Conservation (phyloP, 352 stramenopile genomes). For the Phytopythium kandeliae region DNA sequence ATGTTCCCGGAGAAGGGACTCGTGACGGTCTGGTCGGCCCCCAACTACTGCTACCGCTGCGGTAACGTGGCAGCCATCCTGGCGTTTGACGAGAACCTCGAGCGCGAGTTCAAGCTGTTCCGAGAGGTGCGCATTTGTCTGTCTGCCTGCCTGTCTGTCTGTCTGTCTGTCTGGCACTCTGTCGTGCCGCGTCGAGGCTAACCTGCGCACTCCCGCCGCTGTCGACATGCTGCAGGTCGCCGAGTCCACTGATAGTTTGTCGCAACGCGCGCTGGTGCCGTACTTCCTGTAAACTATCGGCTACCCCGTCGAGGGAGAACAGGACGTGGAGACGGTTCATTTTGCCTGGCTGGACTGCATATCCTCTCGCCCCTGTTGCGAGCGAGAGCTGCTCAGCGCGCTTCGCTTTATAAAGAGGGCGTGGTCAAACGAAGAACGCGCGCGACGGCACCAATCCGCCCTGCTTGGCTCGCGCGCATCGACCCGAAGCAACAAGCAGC, state of each 20-base stretch:
- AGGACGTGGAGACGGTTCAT: constrained; percentile 7
- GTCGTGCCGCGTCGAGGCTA: too few relatives aligned
- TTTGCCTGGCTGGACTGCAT: constrained; percentile 3
- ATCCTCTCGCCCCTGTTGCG: background rate
- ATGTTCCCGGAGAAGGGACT: constrained; percentile 99
- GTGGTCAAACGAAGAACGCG: background rate
- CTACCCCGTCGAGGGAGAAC: constrained; percentile 1
- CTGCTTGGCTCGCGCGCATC: too few relatives aligned
- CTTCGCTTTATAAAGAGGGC: background rate
- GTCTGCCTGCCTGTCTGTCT: too few relatives aligned
- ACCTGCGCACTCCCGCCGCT: too few relatives aligned
- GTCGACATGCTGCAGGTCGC: constrained; percentile 36
- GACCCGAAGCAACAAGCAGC: too few relatives aligned
- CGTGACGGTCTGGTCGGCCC: constrained; percentile 98
- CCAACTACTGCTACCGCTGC: constrained; percentile 99
- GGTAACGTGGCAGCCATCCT: constrained; percentile 98
- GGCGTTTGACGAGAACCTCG: constrained; percentile 96
- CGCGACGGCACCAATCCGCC: background rate
- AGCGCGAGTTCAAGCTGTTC: constrained; percentile 81
- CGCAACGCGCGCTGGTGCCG: constrained; percentile 70
- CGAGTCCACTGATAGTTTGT: constrained; percentile 76
- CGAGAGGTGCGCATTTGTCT: too few relatives aligned
- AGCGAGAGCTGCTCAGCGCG: background rate
- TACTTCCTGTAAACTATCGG: constrained; percentile 78
- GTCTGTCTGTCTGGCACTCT: too few relatives aligned